Percentiles rank a stretch among this genome's conserved stretches.
Evolutionary conservation across 139 green algal species (phyloP).

Genomic region (Prasinococcaceae sp.): DNA sequence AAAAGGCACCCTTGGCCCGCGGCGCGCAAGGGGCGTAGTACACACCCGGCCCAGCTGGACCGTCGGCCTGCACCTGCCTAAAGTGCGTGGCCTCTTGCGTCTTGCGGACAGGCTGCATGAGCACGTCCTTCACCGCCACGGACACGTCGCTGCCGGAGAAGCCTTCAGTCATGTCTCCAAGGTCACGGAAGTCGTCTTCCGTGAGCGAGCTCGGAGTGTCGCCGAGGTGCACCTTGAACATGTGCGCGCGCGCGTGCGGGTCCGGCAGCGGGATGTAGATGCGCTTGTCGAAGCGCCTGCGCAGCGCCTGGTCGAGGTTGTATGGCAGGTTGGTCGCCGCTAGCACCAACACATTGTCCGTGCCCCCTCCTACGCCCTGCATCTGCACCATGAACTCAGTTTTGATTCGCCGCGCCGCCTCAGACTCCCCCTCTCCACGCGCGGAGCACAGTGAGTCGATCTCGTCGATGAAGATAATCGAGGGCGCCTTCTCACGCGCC

Average conservation of each 20-base stretch:
- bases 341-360: conserved; percentile 67
- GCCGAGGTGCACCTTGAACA: conserved; percentile 92
- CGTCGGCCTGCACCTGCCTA: conserved; percentile 28
- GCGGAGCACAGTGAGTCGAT: conserved; percentile 63
- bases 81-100: conserved; percentile 92
- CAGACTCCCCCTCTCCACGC: conserved; percentile 71
- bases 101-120: conserved; percentile 93
- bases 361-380: conserved; percentile 26
- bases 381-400: conserved; percentile 98
- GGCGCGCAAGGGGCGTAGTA: conserved; percentile 63
- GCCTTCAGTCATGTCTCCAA: conserved; percentile 66
- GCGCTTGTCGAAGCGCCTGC: conserved; percentile 78
- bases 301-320: conserved; percentile 80
- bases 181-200: conserved; percentile 52
- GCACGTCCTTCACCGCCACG: conserved; percentile 68
- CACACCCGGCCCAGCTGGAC: neutral
- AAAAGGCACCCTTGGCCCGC: conserved; percentile 38
- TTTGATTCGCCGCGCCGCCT: conserved; percentile 94
- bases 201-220: conserved; percentile 76
- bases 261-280: conserved; percentile 99
- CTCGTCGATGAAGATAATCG: conserved; percentile 99
- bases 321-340: conserved; percentile 95
- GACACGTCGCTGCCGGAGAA: conserved; percentile 60
- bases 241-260: conserved; percentile 59
- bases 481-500: conserved; percentile 76